Conservation (phyloP, 805 yeast genomes). For the Zygotorulaspora danielsina region DNA sequence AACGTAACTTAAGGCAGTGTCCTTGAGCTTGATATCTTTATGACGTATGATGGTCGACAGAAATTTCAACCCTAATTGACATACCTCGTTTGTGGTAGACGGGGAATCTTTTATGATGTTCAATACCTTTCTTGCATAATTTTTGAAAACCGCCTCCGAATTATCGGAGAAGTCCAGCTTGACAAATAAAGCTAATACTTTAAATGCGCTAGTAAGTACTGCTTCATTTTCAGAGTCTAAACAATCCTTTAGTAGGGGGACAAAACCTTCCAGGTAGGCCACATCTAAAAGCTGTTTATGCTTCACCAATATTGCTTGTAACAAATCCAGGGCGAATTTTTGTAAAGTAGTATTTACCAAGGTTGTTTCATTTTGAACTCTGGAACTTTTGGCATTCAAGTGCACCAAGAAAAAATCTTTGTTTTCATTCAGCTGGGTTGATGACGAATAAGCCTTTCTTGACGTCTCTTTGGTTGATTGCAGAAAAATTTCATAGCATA, state of each 20-base stretch:
- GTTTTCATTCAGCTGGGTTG: slow-evolving; percentile 35
- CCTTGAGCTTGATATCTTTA: slow-evolving; percentile 62
- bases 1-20: slow-evolving; percentile 67
- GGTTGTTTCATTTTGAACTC: slow-evolving; percentile 52
- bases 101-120: slow-evolving; percentile 71
- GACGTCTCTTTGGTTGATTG: slow-evolving; percentile 39
- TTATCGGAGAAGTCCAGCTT: slow-evolving; percentile 57
- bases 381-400: slow-evolving; percentile 54
- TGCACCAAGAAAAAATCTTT: slow-evolving; percentile 74
- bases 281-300: slow-evolving; percentile 57
- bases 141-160: slow-evolving; percentile 45
- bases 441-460: background rate
- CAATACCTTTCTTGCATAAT: slow-evolving; percentile 57
- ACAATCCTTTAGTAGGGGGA: slow-evolving; percentile 64
- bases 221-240: slow-evolving; percentile 68
- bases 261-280: slow-evolving; percentile 61
- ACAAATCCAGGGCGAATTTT: slow-evolving; percentile 69
- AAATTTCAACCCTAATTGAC: slow-evolving; percentile 74
- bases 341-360: slow-evolving; percentile 60
- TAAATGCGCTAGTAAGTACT: slow-evolving; percentile 64
- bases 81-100: slow-evolving; percentile 68
- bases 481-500: slow-evolving; percentile 69
- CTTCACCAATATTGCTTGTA: slow-evolving; percentile 65
- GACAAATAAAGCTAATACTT: slow-evolving; percentile 55
- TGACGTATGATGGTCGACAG: slow-evolving; percentile 69